Evolutionary conservation across 129 eudicot genomes (phyloP), one percentile per base, ranked within the genome.

Genomic region (Centaurea solstitialis): DNA sequence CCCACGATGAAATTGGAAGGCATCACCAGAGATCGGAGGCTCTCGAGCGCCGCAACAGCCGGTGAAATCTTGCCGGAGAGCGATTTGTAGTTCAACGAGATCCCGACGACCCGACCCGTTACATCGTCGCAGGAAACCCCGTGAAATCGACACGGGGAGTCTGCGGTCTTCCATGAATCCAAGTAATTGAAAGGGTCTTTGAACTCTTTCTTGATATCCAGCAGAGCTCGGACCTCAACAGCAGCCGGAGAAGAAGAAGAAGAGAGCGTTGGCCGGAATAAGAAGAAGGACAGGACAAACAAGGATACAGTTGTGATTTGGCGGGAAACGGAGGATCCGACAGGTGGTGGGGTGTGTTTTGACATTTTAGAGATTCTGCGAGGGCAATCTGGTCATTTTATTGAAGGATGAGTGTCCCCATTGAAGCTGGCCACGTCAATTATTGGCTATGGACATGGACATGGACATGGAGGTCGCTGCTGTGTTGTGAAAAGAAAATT

Each of bases 21-120:
- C 2, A 93, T 40, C 15, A 79, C 87, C 5, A 95, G 83, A 74
- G 91, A 81, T 28, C 72, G 76, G 3, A 95, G 90, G 78, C 89
- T 85, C 73, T 76, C 53, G 20, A 95, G 97, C 13, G 20, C 35
- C 15, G 87, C 82, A 57, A 95, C 45, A 3, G 93, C 86, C 3
- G 95, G 92, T 9, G 97, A 87, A 13, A 95, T 82, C 59, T 65
- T 78, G 2, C 99, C 99, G 8, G 90, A 84, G 22, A 95, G 82
- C 18, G 93, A 89, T 69, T 81, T 88, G 69, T 87, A 85, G n/a
- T 93, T 87, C 20, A 95, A 87, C 10, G 89, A 91, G 70, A 95
- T 91, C 18, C 53, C 85, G 9, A 81, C 71, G 13, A 95, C 93
- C 59, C 75, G 82, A 45, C 92, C 92, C 43, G 97, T 86, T 35